Base-by-base conservation (phyloP, 805 yeast genomes). In the Ogataea nonfermentans region DNA sequence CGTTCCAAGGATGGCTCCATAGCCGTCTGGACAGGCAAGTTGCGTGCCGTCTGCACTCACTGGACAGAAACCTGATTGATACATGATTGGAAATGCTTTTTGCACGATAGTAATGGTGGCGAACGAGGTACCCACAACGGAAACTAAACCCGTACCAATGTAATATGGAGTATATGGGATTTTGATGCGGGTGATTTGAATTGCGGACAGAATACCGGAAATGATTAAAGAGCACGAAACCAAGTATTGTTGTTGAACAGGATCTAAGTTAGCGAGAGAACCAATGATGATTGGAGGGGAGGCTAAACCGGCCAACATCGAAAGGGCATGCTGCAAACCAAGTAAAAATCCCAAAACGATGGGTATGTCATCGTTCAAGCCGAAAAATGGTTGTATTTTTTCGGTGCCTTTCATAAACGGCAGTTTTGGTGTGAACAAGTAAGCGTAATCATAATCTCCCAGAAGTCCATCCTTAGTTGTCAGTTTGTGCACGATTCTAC, bases 291-390 rank as follows among this genome's bases (percentile, higher is more conserved):
- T 65, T 3, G 95, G 91, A 7, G 96, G 95, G 6, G 93, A 69
- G 25, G 84, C 83, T 35, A 89, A 76, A 55, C 96, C 96, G 11
- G 96, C 96, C 65, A 89, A 66, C 96, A 90, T 89, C 17, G 96
- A 79, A 48, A 89, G 62, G 1, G 95, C 67, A 58, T 89, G 97
- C 66, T 89, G 96, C 47, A 89, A 71, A 12, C 97, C 96, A 24
- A 90, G 72, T 9, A 89, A 41, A 41, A 84, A 60, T 1, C 95
- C 95, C 41, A 89, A 67, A 6, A 84, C 51, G n/a, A 88, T 51
- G 1, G 97, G 97, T 78, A 90, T 80, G 2, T 80, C 86, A 30
- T 81, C 77, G 57, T 88, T 70, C 35, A 89, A 63, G 4, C 93
- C 88, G 53, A 88, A 90, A 63, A 89, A 89, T 0, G 95, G 95